Percentiles rank a stretch among this genome's conserved stretches.
phyloP scores from a whole-genome alignment of 1,284 basidiomycete species.

The Athelia psychrophila region DNA sequence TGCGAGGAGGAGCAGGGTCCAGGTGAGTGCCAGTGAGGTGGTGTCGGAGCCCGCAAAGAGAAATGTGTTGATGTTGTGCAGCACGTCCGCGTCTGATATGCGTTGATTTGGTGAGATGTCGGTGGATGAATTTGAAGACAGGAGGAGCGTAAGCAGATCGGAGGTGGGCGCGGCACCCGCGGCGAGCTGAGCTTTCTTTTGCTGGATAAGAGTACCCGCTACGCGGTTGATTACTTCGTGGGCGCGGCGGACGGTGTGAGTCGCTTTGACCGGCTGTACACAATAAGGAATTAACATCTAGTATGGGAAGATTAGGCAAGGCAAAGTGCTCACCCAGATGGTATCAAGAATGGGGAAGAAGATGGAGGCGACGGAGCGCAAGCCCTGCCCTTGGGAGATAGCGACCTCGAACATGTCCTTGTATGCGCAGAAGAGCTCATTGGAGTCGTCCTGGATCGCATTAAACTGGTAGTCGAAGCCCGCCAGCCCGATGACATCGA shows the following conservation, averaged over 20 bases:
- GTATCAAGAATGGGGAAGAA: conserved; percentile 58
- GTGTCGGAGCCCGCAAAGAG: conserved; percentile 88
- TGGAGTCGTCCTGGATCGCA: conserved; percentile 70
- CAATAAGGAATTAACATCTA: conserved; percentile 3
- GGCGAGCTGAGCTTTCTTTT: conserved; percentile 65
- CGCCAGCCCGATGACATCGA: conserved; percentile 78
- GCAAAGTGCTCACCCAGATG: conserved; percentile 50
- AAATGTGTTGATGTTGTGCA: conserved; percentile 82
- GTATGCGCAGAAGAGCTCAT: conserved; percentile 74
- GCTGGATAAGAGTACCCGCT: conserved; percentile 66
- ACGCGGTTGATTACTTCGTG: conserved; percentile 62
- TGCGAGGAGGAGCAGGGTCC: conserved; percentile 73
- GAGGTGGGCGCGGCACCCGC: conserved; percentile 60
- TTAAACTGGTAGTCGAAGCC: conserved; percentile 81
- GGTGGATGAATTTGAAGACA: conserved; percentile 56
- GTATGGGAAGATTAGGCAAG: conserved; percentile 6
- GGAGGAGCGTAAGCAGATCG: conserved; percentile 37
- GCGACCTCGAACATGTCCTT: conserved; percentile 78
- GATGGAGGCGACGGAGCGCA: conserved; percentile 48
- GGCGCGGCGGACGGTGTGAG: conserved; percentile 49
- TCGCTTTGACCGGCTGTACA: conserved; percentile 60
- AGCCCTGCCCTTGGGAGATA: conserved; percentile 49
- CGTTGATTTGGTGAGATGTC: conserved; percentile 65
- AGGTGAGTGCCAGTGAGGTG: conserved; percentile 73
- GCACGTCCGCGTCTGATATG: conserved; percentile 78